A percentile compares a stretch with the other conserved stretches of the same genome.
Conservation (phyloP, 2,329 filamentous ascomycete genomes). For the Phyllosticta citriasiana region DNA sequence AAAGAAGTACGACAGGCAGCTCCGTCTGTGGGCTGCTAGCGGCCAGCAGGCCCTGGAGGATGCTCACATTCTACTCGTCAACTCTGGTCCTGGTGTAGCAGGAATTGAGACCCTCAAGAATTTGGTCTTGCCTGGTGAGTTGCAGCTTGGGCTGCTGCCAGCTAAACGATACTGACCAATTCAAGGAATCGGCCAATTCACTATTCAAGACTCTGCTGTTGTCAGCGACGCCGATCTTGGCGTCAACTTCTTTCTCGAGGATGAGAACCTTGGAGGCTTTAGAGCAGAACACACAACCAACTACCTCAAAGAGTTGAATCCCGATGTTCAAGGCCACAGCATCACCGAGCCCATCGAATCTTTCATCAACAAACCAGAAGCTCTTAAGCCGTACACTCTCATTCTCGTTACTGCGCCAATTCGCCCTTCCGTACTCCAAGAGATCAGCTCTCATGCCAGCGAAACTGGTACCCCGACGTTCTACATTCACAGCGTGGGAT, state of each 20-base stretch:
- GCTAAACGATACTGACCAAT: neutral
- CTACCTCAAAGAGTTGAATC: constrained; percentile 78
- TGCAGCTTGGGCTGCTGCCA: constrained; percentile 9
- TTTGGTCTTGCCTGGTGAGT: constrained; percentile 71
- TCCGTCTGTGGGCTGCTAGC: constrained; percentile 87
- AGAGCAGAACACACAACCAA: constrained; percentile 70
- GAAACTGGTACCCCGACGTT: constrained; percentile 62
- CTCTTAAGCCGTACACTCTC: constrained; percentile 44
- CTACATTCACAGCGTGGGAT: constrained; percentile 79
- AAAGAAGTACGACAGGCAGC: constrained; percentile 79
- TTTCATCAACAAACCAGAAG: constrained; percentile 32
- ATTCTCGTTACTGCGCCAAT: constrained; percentile 53
- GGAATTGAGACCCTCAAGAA: constrained; percentile 93
- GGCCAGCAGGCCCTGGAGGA: constrained; percentile 86
- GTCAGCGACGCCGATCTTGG: constrained; percentile 81
- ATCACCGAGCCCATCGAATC: constrained; percentile 42
- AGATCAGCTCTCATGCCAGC: constrained; percentile 41
- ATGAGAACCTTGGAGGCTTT: constrained; percentile 62
- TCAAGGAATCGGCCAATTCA: constrained; percentile 75
- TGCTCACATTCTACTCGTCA: constrained; percentile 82
- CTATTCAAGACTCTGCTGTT: constrained; percentile 69
- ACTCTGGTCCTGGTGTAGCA: constrained; percentile 75
- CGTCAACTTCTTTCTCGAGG: constrained; percentile 93
- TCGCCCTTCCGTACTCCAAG: constrained; percentile 39
- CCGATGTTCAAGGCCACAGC: constrained; percentile 74